Conservation (phyloP, 148 eudicot species). For the Rhododendron vialii region DNA sequence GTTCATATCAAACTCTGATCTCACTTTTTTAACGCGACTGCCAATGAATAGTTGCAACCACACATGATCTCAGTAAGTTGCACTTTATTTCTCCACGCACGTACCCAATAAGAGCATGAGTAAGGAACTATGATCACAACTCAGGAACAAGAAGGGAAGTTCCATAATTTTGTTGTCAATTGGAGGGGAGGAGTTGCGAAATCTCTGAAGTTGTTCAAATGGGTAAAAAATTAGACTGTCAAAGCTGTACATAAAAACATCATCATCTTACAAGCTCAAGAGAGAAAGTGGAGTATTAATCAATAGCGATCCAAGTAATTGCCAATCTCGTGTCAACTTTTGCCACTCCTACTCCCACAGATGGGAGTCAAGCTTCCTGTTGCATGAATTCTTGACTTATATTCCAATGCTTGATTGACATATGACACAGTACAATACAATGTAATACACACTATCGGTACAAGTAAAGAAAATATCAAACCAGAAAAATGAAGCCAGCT, state of each 20-base stretch:
- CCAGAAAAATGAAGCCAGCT: background rate
- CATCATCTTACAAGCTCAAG: background rate
- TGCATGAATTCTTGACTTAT: background rate
- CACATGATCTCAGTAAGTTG: too few relatives aligned
- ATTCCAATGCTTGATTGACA: background rate
- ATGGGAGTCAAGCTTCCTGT: background rate
- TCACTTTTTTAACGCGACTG: background rate
- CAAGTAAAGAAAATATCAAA: background rate
- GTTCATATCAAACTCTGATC: background rate
- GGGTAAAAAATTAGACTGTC: background rate
- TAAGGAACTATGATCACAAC: background rate
- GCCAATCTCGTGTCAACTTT: background rate
- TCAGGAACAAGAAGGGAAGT: background rate
- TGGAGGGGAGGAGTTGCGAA: background rate
- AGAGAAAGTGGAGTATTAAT: background rate
- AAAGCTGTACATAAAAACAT: background rate
- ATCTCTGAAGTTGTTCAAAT: background rate
- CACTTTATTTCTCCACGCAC: too few relatives aligned
- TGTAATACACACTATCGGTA: background rate
- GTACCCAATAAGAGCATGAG: too few relatives aligned
- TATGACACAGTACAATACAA: background rate
- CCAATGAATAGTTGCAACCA: background rate
- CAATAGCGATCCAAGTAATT: background rate
- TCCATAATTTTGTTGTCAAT: background rate
- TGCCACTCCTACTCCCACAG: background rate